These are phyloP conservation scores for Geotrichum restrictum DNA, from an alignment of 1,139 yeast species.

Conservation along the genomic window DNA sequence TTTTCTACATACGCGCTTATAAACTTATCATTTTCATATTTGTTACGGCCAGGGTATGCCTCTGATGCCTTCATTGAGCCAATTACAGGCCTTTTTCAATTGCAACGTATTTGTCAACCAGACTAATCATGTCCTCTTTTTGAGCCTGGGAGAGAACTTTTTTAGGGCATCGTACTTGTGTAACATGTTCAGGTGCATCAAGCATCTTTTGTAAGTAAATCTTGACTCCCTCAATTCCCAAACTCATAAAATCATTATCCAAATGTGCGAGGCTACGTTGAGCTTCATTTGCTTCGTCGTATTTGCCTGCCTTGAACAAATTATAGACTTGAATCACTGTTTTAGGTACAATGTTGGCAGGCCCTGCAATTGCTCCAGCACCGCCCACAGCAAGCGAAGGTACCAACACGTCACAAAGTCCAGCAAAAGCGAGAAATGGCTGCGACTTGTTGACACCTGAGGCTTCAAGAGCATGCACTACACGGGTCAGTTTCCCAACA, in stretches of 20 bases:
- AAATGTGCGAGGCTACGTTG: constrained; percentile 6
- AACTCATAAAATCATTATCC: constrained; percentile 9
- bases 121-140: not conserved
- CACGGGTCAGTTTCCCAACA: constrained; percentile 40
- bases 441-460: constrained; percentile 26
- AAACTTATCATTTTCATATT: no score
- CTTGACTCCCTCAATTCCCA: constrained; percentile 17
- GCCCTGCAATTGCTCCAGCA: constrained; percentile 46
- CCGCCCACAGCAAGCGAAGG: constrained; percentile 45
- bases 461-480: constrained; percentile 35
- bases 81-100: no score
- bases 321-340: constrained; percentile 33
- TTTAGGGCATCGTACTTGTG: not conserved
- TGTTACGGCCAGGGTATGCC: no score
- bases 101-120: not conserved
- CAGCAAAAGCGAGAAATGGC: constrained; percentile 42
- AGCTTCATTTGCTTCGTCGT: constrained; percentile 4
- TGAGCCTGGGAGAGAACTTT: not conserved
- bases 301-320: constrained; percentile 4
- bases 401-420: constrained; percentile 45
- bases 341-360: constrained; percentile 46
- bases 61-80: no score
- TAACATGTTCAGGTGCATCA: not conserved
- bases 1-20: no score
- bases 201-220: constrained; percentile 4